These are phyloP conservation scores for Chlorociboria aeruginascens DNA, from an alignment of 495 filamentous ascomycete species.

Conservation along the genomic window DNA sequence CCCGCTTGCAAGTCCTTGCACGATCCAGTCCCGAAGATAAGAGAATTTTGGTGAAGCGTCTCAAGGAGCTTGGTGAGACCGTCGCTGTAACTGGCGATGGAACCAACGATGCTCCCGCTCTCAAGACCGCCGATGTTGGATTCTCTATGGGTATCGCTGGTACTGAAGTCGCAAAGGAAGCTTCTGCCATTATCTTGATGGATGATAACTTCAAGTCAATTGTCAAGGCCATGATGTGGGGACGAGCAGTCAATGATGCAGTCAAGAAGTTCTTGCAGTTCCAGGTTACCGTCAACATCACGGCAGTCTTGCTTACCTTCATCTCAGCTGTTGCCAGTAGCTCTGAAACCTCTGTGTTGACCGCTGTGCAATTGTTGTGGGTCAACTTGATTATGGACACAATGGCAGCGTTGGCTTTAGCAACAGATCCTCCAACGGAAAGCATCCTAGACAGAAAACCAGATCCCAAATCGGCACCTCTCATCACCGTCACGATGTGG, in stretches of 20 bases:
- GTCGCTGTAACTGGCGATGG: slow-evolving; percentile 89
- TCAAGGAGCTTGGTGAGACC: slow-evolving; percentile 79
- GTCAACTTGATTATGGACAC: slow-evolving; percentile 94
- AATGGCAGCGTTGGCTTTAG: slow-evolving; percentile 74
- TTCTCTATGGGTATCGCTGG: slow-evolving; percentile 91
- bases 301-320: slow-evolving; percentile 73
- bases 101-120: slow-evolving; percentile 79
- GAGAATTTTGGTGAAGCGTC: slow-evolving; percentile 61
- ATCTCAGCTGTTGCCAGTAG: slow-evolving; percentile 64
- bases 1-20: slow-evolving; percentile 68
- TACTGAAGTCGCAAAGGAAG: slow-evolving; percentile 90
- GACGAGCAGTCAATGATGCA: slow-evolving; percentile 80
- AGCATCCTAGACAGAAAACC: slow-evolving; percentile 73
- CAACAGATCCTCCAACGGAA: slow-evolving; percentile 71
- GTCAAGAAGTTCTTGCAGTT: slow-evolving; percentile 88
- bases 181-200: slow-evolving; percentile 82
- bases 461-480: slow-evolving; percentile 61
- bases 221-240: slow-evolving; percentile 83
- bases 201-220: slow-evolving; percentile 87
- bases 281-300: slow-evolving; percentile 86
- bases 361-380: slow-evolving; percentile 80
- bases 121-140: slow-evolving; percentile 77
- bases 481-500: slow-evolving; percentile 85
- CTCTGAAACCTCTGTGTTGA: slow-evolving; percentile 59
- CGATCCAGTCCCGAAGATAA: slow-evolving; percentile 86